Evolutionary conservation across 768 basidiomycete genomes (phyloP), one percentile per base, ranked within the genome.

Genomic region (Phlebiopsis gigantea): DNA sequence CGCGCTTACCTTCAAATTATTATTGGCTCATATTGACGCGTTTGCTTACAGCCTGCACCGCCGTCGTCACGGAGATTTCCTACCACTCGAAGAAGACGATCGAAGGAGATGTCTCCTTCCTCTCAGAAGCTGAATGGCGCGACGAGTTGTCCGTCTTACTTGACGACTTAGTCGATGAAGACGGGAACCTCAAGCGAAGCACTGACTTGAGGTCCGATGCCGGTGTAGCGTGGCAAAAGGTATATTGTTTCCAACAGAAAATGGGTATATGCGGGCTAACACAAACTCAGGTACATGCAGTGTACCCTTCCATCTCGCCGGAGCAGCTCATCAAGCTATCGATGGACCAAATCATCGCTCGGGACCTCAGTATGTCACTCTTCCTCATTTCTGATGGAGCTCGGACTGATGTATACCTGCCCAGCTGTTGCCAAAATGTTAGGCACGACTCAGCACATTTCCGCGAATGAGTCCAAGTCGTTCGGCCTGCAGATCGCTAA

Each of bases 151-250:
- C 65, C 12, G 73, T 83, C n/a, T 73, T 86, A 8, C 68, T 83
- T 2, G 72, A 77, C 30, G 84, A 86, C 57, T 70, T 85, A n/a
- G 67, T 79, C 12, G 83, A 84, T 55, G 83, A 83, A 61, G 79
- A 81, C 31, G 81, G 82, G 1, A 75, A 75, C 26, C 45, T 82
- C 24, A 81, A 79, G 65, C 72, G 81, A 3, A 76, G 70, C 44
- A 78, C 74, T 0, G 83, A 84, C 60, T 65, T 83, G 12, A 79
- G 79, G 51, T 81, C 77, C 58, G 81, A 85, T 50, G 81, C 81
- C 2, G 83, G 83, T 25, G 71, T 84, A 30, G 83, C 82, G 5
- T 85, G 83, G 82, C 71, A 72, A 39, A 85, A 85, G 71, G 82
- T 80, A 53, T 9, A 45, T 46, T 4, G n/a, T 7, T 5, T 45